A percentile compares a stretch with the other conserved stretches of the same genome.
Conservation (phyloP, 169 alveolate genomes). For the Besnoitia besnoiti region DNA sequence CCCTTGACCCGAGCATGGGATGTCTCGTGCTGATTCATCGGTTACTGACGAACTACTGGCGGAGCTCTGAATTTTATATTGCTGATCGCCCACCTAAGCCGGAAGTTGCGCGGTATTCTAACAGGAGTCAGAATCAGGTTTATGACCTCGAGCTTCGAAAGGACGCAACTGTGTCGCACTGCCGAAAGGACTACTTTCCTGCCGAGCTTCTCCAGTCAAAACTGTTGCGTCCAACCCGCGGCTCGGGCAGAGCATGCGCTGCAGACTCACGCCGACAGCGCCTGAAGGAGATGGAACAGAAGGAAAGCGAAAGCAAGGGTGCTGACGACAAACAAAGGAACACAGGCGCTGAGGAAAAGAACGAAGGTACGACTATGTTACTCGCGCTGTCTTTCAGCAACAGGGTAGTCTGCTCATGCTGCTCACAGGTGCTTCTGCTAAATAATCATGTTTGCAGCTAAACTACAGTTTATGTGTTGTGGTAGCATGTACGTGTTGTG, state of each 20-base stretch:
- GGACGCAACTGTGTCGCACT: constrained; percentile 59
- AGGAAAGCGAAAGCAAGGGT: constrained; percentile 60
- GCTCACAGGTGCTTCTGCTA: too few relatives aligned
- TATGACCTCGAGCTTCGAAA: constrained; percentile 57
- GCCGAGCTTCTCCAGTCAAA: constrained; percentile 59
- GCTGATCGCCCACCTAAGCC: constrained; percentile 37
- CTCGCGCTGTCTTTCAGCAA: too few relatives aligned
- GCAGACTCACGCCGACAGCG: constrained; percentile 42
- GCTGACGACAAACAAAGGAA: constrained; percentile 43
- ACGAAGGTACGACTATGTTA: constrained; percentile 52
- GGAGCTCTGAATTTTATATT: constrained; percentile 57
- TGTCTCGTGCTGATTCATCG: constrained; percentile 49
- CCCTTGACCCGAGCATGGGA: constrained; percentile 31
- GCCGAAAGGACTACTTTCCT: constrained; percentile 49
- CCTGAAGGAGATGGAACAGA: constrained; percentile 66
- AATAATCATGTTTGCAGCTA: too few relatives aligned
- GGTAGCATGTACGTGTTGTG: too few relatives aligned
- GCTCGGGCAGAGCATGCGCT: constrained; percentile 6
- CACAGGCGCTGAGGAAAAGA: constrained; percentile 28
- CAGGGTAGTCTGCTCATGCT: too few relatives aligned
- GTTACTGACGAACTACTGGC: constrained; percentile 64
- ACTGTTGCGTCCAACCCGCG: constrained; percentile 42
- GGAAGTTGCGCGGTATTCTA: constrained; percentile 43
- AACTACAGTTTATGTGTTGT: too few relatives aligned
- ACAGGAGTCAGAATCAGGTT: too few relatives aligned